A percentile compares a stretch with the other conserved stretches of the same genome.
phyloP scores from a whole-genome alignment of 257 asterid species.

The Ligustrum vulgare region DNA sequence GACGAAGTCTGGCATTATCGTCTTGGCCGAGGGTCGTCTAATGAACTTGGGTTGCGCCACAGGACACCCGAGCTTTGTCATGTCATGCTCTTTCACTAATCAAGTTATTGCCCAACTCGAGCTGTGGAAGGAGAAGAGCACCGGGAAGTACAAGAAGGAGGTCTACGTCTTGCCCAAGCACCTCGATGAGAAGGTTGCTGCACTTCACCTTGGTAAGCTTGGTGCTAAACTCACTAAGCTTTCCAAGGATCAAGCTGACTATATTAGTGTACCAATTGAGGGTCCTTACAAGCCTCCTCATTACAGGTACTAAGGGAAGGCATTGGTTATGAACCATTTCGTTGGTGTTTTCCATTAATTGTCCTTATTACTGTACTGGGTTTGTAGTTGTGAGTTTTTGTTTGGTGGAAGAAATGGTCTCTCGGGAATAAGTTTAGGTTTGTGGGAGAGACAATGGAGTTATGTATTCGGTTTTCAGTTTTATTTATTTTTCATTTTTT shows the following conservation, averaged over 20 bases:
- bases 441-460: slow-evolving; percentile 15
- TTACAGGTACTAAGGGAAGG: slow-evolving; percentile 45
- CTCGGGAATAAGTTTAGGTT: background rate
- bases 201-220: slow-evolving; percentile 49
- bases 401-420: slow-evolving; percentile 5
- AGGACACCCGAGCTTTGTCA: slow-evolving; percentile 62
- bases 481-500: background rate
- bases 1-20: slow-evolving; percentile 38
- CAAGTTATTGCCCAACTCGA: slow-evolving; percentile 61
- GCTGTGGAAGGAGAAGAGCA: slow-evolving; percentile 52
- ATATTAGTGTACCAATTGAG: slow-evolving; percentile 44
- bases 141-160: slow-evolving; percentile 56
- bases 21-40: slow-evolving; percentile 58
- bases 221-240: slow-evolving; percentile 60
- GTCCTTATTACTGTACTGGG: background rate
- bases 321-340: background rate
- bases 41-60: slow-evolving; percentile 67
- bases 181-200: slow-evolving; percentile 60
- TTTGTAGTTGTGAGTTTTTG: background rate
- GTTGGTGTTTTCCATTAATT: background rate
- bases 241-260: slow-evolving; percentile 48
- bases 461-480: background rate
- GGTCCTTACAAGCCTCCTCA: slow-evolving; percentile 61
- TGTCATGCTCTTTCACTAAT: slow-evolving; percentile 61
- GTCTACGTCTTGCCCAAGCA: slow-evolving; percentile 61